Conservation (phyloP, 2,329 filamentous ascomycete genomes). For the Ophiostoma triangulosporum region DNA sequence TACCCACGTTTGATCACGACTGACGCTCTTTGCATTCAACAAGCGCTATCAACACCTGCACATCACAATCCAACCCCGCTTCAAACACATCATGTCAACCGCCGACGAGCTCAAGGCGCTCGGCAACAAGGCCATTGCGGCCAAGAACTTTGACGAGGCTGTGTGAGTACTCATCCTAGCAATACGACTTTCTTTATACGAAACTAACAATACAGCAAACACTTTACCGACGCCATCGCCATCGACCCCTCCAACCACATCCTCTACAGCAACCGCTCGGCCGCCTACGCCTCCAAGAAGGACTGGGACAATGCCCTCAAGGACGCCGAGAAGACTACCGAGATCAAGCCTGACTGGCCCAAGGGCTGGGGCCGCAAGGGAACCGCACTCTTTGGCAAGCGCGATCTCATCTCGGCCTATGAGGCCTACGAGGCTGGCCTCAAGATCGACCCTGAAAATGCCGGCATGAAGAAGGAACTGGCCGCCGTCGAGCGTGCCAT, state of each 20-base stretch:
- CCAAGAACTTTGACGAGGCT: constrained; percentile 92
- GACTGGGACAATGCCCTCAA: constrained; percentile 73
- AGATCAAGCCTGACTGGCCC: constrained; percentile 94
- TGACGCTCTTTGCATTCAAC: not conserved
- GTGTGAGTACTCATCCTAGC: constrained; percentile 50
- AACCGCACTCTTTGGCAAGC: constrained; percentile 73
- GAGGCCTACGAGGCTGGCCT: constrained; percentile 92
- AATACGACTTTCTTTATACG: not conserved
- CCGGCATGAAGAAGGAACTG: constrained; percentile 80
- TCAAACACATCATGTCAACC: constrained; percentile 33
- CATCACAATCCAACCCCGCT: not conserved
- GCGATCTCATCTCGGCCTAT: constrained; percentile 70
- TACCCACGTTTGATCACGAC: not conserved
- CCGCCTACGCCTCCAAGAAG: constrained; percentile 73
- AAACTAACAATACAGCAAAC: constrained; percentile 45
- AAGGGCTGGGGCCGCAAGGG: constrained; percentile 95
- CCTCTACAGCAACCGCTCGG: constrained; percentile 94
- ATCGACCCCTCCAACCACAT: constrained; percentile 86
- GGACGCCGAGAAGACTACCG: constrained; percentile 85
- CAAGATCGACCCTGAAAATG: constrained; percentile 82
- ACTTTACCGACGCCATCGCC: constrained; percentile 87
- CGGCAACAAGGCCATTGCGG: constrained; percentile 96
- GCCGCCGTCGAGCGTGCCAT: constrained; percentile 79
- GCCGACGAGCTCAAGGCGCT: constrained; percentile 83
- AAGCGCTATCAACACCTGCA: not conserved